phyloP scores from a whole-genome alignment of 495 filamentous ascomycete species.

The Tirmania nivea region DNA sequence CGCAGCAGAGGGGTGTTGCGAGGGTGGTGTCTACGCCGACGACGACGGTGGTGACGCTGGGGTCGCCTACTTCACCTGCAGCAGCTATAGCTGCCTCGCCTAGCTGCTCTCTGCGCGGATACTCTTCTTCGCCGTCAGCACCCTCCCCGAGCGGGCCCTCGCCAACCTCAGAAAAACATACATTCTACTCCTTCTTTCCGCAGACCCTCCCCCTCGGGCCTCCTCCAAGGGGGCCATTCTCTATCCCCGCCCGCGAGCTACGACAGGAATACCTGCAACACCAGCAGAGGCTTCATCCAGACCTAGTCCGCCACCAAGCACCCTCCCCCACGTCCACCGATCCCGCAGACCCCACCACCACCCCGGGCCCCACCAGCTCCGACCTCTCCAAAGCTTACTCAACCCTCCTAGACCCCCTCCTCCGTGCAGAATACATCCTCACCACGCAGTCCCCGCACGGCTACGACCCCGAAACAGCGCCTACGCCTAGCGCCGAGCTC shows the following conservation, averaged over 20 bases:
- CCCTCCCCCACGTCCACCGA: not conserved
- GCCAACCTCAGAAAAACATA: not conserved
- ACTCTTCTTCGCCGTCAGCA: no score
- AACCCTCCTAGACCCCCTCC: slow-evolving; percentile 53
- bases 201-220: slow-evolving; percentile 56
- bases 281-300: slow-evolving; percentile 62
- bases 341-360: slow-evolving; percentile 9
- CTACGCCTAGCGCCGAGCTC: slow-evolving; percentile 46
- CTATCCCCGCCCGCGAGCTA: slow-evolving; percentile 37
- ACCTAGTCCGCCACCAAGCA: slow-evolving; percentile 35
- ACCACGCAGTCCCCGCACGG: slow-evolving; percentile 50
- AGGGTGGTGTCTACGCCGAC: no score
- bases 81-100: no score
- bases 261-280: slow-evolving; percentile 69
- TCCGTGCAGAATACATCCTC: slow-evolving; percentile 68
- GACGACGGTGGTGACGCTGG: no score
- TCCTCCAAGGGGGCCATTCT: slow-evolving; percentile 57
- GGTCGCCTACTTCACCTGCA: no score
- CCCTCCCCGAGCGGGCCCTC: not conserved
- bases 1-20: not conserved
- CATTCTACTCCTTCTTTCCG: slow-evolving; percentile 66
- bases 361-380: slow-evolving; percentile 39
- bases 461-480: slow-evolving; percentile 44
- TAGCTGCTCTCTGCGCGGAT: no score
- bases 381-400: slow-evolving; percentile 76